Evolutionary conservation across 352 stramenopile species (phyloP), one percentile per base, ranked within the genome.

Genomic region (Globisporangium paddicum): DNA sequence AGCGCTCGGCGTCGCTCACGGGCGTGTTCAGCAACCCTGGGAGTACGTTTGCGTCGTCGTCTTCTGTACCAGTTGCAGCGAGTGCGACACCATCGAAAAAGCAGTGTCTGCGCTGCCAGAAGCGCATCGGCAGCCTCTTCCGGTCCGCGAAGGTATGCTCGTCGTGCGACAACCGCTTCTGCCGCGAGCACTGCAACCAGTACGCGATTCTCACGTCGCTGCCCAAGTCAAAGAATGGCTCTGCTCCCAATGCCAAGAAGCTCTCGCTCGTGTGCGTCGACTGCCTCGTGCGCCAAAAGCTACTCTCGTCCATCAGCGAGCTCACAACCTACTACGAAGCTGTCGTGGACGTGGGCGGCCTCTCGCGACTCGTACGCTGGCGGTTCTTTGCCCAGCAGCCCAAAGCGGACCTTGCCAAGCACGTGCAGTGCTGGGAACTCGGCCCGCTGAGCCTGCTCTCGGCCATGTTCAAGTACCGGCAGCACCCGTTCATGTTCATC

Each of bases 401-500:
- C 0, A 84, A 85, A 49, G 34, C 60, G 18, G 62, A 86, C 11
- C 61, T 89, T 35, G 68, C 68, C 35, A 32, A 45, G 4, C 68
- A 85, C 28, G 60, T 89, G 34, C 66, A 76, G 25, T 67, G 63
- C 58, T 65, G 65, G 34, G 67, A 63, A 8, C 62, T 87, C 30
- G 79, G 79, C 0, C 73, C 72, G 2, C 60, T 86, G 38, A 82
- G 68, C 55, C 55, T 89, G 35, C 66, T 89, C 14, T 75, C 76
- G 0, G 77, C 75, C 30, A 79, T 89, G 71, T 86, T 75, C 60
- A 83, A 82, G 63, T 89, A 87, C 61, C 62, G 56, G n/a, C 70
- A 86, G 54, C 74, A 85, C 19, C 79, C 79, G 2, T 87, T 86
- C 57, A 83, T 89, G 73, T 85, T 87, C 42, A 67, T 87, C 19